These are phyloP conservation scores for Entomophthora muscae DNA, from an alignment of 371 early-diverging fungal genomes.

Conservation along the genomic window DNA sequence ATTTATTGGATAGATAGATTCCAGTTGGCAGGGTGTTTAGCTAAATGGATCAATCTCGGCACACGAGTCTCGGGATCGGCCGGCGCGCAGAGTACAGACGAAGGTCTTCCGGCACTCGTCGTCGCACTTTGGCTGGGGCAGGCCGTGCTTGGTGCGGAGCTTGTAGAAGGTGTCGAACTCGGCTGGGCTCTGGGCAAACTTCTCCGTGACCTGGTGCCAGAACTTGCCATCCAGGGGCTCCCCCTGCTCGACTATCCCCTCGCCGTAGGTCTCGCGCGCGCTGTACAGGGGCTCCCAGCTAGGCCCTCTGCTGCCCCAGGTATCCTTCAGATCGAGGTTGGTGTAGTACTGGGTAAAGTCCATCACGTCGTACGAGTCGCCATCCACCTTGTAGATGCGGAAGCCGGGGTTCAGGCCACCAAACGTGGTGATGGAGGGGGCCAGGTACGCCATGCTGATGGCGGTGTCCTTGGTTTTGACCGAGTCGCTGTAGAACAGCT, in stretches of 20 bases:
- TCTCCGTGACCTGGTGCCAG: slow-evolving; percentile 4
- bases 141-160: background rate
- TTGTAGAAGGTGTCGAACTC: slow-evolving; percentile 1
- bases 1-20: too few species aligned
- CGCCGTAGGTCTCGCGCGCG: background rate
- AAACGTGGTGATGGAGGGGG: slow-evolving; percentile 11
- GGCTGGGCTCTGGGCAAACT: background rate
- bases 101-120: background rate
- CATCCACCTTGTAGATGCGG: slow-evolving; percentile 11
- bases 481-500: slow-evolving; percentile 8
- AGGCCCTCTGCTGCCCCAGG: background rate
- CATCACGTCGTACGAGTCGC: slow-evolving; percentile 8
- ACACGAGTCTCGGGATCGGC: background rate
- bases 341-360: slow-evolving; percentile 8
- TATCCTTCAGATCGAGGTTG: background rate
- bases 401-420: slow-evolving; percentile 11
- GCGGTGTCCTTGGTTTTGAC: background rate
- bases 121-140: background rate
- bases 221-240: background rate
- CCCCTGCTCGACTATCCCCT: background rate
- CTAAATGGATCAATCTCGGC: background rate
- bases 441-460: slow-evolving; percentile 9
- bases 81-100: slow-evolving; percentile 1
- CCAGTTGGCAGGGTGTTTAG: too few species aligned
- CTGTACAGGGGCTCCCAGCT: background rate